Base-by-base conservation (phyloP, 179 eudicot genomes). In the Carnegiea gigantea region DNA sequence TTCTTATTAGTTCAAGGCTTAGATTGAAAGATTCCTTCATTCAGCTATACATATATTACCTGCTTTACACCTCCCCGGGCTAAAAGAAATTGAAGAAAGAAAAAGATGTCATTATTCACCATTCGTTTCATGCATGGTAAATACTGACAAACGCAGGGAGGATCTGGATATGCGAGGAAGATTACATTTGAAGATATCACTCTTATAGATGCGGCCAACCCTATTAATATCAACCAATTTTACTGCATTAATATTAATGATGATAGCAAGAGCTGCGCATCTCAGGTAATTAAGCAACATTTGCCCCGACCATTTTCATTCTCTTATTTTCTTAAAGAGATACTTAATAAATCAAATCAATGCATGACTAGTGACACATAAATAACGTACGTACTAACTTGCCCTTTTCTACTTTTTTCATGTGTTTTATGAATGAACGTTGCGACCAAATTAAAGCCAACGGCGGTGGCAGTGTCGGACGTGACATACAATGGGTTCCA, bases 401-500 rank as follows among this genome's bases (percentile, higher is more conserved):
- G 44, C 44, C 44, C 0, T 40, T 40, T 40, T 40, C 44, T 40
- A 40, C 44, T 0, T 7, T 40, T 40, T 40, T 40, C 44, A 5
- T 40, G 9, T 40, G 44, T 40, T 5, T 40, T 7, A 40, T 40
- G 44, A 40, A 40, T 40, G 44, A 40, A 40, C 3, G 44, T 7
- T 5, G 6, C 3, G 44, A 7, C 6, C 44, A 12, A 70, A 30
- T 36, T n/a, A 36, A 70, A 70, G 73, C 21, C 73, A 8, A 23
- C 10, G 0, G 73, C 73, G 11, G 73, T 70, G 73, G 73, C 73
- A 36, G 40, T 70, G 3, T 36, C 43, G 9, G 44, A 70, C 2
- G 73, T 70, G 23, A 30, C 73, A 70, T 70, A 30, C 73, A 70
- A 44, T 36, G 46, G 73, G 11, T 70, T 70, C 73, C 21, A 12